These are phyloP conservation scores for Parasitella parasitica DNA, from an alignment of 371 early-diverging fungal genomes.

Conservation along the genomic window DNA sequence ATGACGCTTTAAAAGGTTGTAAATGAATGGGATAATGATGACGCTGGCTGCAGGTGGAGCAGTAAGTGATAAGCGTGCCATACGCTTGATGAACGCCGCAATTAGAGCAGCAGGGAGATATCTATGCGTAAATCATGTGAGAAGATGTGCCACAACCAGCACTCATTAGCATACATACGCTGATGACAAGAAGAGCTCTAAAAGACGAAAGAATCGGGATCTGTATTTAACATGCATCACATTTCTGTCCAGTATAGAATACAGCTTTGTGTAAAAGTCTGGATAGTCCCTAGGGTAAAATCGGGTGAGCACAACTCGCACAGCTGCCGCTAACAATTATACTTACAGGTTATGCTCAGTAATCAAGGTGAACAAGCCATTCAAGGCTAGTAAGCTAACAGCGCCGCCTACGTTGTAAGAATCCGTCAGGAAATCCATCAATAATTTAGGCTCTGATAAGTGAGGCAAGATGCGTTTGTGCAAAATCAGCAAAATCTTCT, in stretches of 20 bases:
- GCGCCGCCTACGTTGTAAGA: constrained; percentile 84
- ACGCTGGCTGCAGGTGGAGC: constrained; percentile 88
- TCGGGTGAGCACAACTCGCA: not conserved
- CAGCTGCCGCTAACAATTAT: not conserved
- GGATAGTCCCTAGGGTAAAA: constrained; percentile 79
- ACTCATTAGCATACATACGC: constrained; percentile 54
- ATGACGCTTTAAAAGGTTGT: constrained; percentile 88
- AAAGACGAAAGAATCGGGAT: constrained; percentile 88
- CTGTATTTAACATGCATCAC: constrained; percentile 91
- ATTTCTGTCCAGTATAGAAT: constrained; percentile 82
- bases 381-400: constrained; percentile 86
- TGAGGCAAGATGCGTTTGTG: constrained; percentile 86
- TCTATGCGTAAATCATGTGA: constrained; percentile 27
- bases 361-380: constrained; percentile 91
- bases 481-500: constrained; percentile 74
- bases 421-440: constrained; percentile 91
- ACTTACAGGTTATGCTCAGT: constrained; percentile 85
- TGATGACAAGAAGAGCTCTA: constrained; percentile 85
- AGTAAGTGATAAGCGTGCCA: constrained; percentile 78
- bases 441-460: constrained; percentile 69
- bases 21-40: constrained; percentile 83
- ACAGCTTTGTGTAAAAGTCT: constrained; percentile 93
- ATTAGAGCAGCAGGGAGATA: constrained; percentile 85
- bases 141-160: not conserved
- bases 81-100: constrained; percentile 90